phyloP scores from a whole-genome alignment of 164 flowering plant genomes.

The Tinospora cordifolia region DNA sequence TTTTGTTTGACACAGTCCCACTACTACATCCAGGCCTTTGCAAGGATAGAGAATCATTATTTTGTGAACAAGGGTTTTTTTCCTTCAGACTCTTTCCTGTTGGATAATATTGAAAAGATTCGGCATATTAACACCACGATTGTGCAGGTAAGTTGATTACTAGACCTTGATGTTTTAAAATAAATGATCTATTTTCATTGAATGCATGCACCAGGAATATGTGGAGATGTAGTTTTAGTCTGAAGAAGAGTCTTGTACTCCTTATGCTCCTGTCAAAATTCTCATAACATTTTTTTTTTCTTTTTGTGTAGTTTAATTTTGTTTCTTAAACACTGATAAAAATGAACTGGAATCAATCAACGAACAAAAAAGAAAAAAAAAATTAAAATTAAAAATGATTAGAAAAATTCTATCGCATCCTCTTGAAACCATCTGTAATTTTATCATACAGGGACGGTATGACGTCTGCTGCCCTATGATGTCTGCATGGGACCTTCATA shows the following conservation, averaged over 20 bases:
- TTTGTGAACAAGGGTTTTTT: conserved; percentile 86
- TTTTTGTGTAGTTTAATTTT: too few relatives aligned
- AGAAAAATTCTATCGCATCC: conserved; percentile 2
- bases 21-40: conserved; percentile 64
- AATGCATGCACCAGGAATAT: background rate
- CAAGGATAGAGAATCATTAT: conserved; percentile 92
- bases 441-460: conserved; percentile 77
- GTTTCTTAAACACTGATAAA: too few relatives aligned
- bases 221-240: background rate
- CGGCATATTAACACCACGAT: conserved; percentile 69
- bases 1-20: background rate
- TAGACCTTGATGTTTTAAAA: background rate
- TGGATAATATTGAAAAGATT: conserved; percentile 87
- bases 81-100: conserved; percentile 69
- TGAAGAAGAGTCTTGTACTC: background rate
- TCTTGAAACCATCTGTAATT: conserved; percentile 4
- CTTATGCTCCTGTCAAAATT: background rate
- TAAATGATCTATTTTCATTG: background rate
- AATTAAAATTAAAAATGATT: too few relatives aligned
- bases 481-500: conserved; percentile 99
- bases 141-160: conserved; percentile 63
- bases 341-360: too few relatives aligned
- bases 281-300: too few relatives aligned
- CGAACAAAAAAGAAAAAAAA: too few relatives aligned
- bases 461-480: conserved; percentile 93